Evolutionary conservation across 2,329 filamentous ascomycete genomes (phyloP).

Genomic region (Penicillium sp.): DNA sequence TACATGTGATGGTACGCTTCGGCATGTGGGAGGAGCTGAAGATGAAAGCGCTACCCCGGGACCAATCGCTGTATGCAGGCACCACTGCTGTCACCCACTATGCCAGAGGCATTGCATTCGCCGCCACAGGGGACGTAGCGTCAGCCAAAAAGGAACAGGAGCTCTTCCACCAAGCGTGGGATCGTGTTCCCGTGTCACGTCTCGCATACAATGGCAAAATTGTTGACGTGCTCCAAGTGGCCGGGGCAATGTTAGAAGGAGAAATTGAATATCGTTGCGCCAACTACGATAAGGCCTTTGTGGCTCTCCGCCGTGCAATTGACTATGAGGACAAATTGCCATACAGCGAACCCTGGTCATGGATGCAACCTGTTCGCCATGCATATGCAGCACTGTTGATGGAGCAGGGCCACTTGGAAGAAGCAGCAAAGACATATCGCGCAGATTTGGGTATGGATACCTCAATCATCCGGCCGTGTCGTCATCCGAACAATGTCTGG

Average conservation of each 20-base stretch:
- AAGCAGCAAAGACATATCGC: slow-evolving; percentile 57
- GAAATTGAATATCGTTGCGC: slow-evolving; percentile 68
- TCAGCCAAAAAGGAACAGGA: slow-evolving; percentile 54
- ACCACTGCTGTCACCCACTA: slow-evolving; percentile 68
- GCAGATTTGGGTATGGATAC: slow-evolving; percentile 61
- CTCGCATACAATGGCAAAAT: slow-evolving; percentile 68
- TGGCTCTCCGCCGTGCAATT: slow-evolving; percentile 57
- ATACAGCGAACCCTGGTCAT: slow-evolving; percentile 73
- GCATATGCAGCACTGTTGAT: slow-evolving; percentile 67
- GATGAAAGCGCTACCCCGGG: slow-evolving; percentile 55
- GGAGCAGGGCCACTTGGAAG: slow-evolving; percentile 59
- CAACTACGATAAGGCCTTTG: slow-evolving; percentile 59
- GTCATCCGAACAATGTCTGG: slow-evolving; percentile 73
- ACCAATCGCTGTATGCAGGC: slow-evolving; percentile 62
- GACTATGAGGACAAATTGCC: slow-evolving; percentile 60
- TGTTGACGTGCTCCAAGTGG: slow-evolving; percentile 62
- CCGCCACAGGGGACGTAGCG: slow-evolving; percentile 55
- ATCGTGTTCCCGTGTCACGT: slow-evolving; percentile 57
- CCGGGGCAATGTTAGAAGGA: slow-evolving; percentile 64
- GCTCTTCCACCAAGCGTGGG: slow-evolving; percentile 53
- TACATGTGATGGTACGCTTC: slow-evolving; percentile 70
- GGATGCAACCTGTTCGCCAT: slow-evolving; percentile 72
- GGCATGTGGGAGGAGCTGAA: slow-evolving; percentile 68
- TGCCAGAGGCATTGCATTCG: slow-evolving; percentile 64
- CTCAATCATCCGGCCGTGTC: slow-evolving; percentile 59